Conservation (phyloP, 208 protist species). For the Leptomonas pyrrhocoris region DNA sequence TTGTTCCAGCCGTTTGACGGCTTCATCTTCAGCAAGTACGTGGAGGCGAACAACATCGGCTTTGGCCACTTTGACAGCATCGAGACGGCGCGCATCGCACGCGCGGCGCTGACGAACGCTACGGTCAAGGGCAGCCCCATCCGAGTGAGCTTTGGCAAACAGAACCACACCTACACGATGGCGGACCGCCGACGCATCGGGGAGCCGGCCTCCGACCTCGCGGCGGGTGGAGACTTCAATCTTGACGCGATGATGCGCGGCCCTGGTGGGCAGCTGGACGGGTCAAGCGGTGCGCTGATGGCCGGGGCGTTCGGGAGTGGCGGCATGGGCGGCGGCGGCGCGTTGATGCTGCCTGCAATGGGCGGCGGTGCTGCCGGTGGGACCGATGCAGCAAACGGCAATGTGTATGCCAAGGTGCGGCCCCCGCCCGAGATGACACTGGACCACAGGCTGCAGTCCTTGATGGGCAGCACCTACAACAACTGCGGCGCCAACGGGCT, state of each 20-base stretch:
- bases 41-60: conserved; percentile 63
- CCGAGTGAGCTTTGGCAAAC: conserved; percentile 85
- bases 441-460: conserved; percentile 68
- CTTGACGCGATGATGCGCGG: conserved; percentile 55
- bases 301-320: conserved; percentile 33
- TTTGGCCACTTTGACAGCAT: conserved; percentile 87
- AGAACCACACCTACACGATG: conserved; percentile 77
- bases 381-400: conserved; percentile 18
- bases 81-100: conserved; percentile 64
- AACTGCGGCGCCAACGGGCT: conserved; percentile 58
- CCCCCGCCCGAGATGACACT: conserved; percentile 65
- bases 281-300: conserved; percentile 40
- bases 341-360: conserved; percentile 62
- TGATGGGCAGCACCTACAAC: conserved; percentile 78
- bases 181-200: conserved; percentile 54
- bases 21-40: conserved; percentile 86
- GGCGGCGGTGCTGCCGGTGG: conserved; percentile 36
- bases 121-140: conserved; percentile 69
- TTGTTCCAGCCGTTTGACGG: conserved; percentile 78
- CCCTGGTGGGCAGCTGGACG: conserved; percentile 32
- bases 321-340: conserved; percentile 16
- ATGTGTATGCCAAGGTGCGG: conserved; percentile 57
- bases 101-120: conserved; percentile 55
- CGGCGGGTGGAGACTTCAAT: conserved; percentile 30
- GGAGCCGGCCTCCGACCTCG: conserved; percentile 9